Evolutionary conservation across 148 eudicot genomes (phyloP), one percentile per base, ranked within the genome.

Genomic region (Persicaria tinctoria): DNA sequence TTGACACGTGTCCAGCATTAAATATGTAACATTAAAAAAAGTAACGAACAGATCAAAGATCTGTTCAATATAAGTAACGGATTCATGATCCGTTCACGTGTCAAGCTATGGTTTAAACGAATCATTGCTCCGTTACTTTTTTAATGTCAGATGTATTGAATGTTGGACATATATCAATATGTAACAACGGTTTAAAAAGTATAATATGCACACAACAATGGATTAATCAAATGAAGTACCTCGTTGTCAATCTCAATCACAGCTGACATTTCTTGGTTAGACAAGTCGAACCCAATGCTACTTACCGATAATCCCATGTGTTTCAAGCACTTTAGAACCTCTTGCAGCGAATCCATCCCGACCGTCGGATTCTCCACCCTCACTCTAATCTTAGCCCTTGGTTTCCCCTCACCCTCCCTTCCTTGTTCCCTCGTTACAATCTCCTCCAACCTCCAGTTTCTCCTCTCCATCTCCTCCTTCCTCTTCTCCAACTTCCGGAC

Each of bases 301-400:
- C 7, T 80, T n/a, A 73, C 51, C 18, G 60, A 48, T 38, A 80
- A 76, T 41, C 79, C 82, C 60, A 73, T 76, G 4, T 46, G 68
- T 60, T 74, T 83, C 60, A 83, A 23, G 49, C 80, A 79, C 56
- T 80, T 84, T 7, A 86, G 70, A 51, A 86, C 85, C 76, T 76
- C 82, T 49, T 82, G 38, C 77, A 84, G 70, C 3, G 89, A 83
- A 79, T 86, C 86, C 47, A 80, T 57, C 51, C 86, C 89, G n/a
- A 82, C 80, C 6, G 74, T 55, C 46, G 86, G 83, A 68, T 76
- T 46, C 12, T 75, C 79, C 9, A 79, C 88, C 48, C 66, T 81
- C n/a, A 81, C 56, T 48, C 50, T 79, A 55, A 83, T 53, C 59
- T 57, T 62, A 60, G 63, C 38, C 76, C 27, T 44, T 46, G 13